Conservation (phyloP, 1,284 basidiomycete species). For the Microbotryum lychnidis-dioicae region DNA sequence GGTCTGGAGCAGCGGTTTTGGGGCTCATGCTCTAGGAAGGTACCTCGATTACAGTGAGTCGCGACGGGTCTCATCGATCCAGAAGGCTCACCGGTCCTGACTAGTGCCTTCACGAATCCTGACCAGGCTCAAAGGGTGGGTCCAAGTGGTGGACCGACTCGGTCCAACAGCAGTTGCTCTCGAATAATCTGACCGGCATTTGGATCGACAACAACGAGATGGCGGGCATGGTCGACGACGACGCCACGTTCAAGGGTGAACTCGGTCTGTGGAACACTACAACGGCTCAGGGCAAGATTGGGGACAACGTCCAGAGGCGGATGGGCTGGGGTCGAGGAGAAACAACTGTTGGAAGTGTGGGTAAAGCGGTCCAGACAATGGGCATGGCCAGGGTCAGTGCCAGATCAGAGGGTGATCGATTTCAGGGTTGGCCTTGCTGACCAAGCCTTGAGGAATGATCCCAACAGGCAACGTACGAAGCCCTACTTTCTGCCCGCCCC, state of each 20-base stretch:
- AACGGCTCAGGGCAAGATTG: not conserved
- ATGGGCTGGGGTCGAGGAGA: slow-evolving; percentile 11
- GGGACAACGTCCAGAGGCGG: slow-evolving; percentile 4
- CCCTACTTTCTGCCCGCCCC: slow-evolving; percentile 5
- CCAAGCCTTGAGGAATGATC: too few species aligned
- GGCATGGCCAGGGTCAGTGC: slow-evolving; percentile 28
- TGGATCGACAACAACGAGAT: slow-evolving; percentile 33
- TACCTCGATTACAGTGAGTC: slow-evolving; percentile 6
- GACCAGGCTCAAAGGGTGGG: not conserved
- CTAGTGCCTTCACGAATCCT: not conserved
- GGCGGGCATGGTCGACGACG: slow-evolving; percentile 28
- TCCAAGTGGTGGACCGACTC: slow-evolving; percentile 15
- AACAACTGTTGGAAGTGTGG: slow-evolving; percentile 13
- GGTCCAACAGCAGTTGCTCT: slow-evolving; percentile 12
- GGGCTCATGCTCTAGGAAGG: not conserved
- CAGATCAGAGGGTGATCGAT: not conserved
- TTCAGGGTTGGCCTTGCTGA: not conserved
- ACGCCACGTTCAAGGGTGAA: slow-evolving; percentile 17
- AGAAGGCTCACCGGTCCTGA: not conserved
- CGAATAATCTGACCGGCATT: slow-evolving; percentile 23
- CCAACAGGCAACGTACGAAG: slow-evolving; percentile 10
- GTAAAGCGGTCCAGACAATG: slow-evolving; percentile 23
- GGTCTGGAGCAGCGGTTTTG: slow-evolving; percentile 6
- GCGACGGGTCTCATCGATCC: too few species aligned
- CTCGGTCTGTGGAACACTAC: slow-evolving; percentile 10